phyloP scores from a whole-genome alignment of 352 stramenopile genomes.

The Pythium brassicae region DNA sequence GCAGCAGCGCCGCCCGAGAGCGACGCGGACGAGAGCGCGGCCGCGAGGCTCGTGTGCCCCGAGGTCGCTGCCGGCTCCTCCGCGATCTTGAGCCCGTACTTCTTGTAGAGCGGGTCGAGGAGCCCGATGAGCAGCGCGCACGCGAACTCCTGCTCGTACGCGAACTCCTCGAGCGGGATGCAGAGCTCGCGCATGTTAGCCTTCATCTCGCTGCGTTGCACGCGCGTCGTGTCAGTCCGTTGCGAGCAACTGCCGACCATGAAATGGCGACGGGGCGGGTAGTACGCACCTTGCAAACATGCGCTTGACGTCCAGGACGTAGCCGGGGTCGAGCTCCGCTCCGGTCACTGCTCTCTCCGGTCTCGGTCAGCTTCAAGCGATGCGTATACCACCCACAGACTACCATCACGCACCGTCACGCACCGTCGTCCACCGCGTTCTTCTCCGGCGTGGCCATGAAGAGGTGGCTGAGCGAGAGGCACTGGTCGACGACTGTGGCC shows the following conservation, averaged over 20 bases:
- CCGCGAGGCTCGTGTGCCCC: not conserved
- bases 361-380: too few species aligned
- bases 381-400: too few species aligned
- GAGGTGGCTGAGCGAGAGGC: constrained; percentile 59
- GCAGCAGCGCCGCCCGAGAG: not conserved
- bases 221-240: too few species aligned
- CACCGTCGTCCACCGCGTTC: constrained; percentile 60
- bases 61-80: constrained; percentile 2
- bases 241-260: too few species aligned
- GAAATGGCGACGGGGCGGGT: too few species aligned
- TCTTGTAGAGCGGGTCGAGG: constrained; percentile 68
- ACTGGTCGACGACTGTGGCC: constrained; percentile 61
- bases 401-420: not conserved
- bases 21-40: constrained; percentile 5
- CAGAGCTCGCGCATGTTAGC: constrained; percentile 76
- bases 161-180: constrained; percentile 80
- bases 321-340: constrained; percentile 66
- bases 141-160: constrained; percentile 75
- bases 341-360: constrained; percentile 22
- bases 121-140: constrained; percentile 67
- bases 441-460: constrained; percentile 79
- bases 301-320: constrained; percentile 57
- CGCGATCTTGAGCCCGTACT: constrained; percentile 48
- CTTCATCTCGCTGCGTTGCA: constrained; percentile 79
- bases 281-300: constrained; percentile 42